Evolutionary conservation across 305 asterid species (phyloP).

Genomic region (Fraxinus greggii): DNA sequence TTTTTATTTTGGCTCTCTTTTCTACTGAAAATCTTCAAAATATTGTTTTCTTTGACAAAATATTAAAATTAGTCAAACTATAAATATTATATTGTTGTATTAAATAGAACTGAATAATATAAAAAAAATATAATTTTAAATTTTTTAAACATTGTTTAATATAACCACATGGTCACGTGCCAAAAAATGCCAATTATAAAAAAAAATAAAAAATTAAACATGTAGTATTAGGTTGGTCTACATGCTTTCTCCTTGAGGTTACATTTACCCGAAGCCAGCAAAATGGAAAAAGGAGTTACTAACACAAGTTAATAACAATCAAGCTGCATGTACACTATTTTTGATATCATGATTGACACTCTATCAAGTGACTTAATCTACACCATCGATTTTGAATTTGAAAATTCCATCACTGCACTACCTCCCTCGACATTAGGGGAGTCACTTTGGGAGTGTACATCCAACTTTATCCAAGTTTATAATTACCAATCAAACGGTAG

Average conservation of each 20-base stretch:
- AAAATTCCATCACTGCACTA: no score
- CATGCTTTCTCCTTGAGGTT: not conserved
- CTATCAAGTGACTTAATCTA: no score
- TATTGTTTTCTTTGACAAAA: not conserved
- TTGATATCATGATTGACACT: no score
- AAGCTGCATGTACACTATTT: no score
- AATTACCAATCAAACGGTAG: not conserved
- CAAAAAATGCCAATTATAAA: not conserved
- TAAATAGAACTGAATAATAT: not conserved
- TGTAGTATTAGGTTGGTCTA: not conserved
- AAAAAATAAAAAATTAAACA: not conserved
- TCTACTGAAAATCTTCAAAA: not conserved
- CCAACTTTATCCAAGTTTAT: not conserved
- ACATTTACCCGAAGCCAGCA: not conserved
- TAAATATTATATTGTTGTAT: not conserved
- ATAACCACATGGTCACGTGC: not conserved
- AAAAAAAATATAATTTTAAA: not conserved
- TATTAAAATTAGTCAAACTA: slow-evolving; percentile 21
- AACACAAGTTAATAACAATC: not conserved
- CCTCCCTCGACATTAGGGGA: no score
- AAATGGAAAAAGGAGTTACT: not conserved
- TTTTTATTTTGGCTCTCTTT: not conserved
- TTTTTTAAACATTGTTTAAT: not conserved
- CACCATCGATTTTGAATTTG: no score
- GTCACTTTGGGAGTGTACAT: no score